Conservation (phyloP, 2,329 filamentous ascomycete species). For the Arachnopeziza araneosa region DNA sequence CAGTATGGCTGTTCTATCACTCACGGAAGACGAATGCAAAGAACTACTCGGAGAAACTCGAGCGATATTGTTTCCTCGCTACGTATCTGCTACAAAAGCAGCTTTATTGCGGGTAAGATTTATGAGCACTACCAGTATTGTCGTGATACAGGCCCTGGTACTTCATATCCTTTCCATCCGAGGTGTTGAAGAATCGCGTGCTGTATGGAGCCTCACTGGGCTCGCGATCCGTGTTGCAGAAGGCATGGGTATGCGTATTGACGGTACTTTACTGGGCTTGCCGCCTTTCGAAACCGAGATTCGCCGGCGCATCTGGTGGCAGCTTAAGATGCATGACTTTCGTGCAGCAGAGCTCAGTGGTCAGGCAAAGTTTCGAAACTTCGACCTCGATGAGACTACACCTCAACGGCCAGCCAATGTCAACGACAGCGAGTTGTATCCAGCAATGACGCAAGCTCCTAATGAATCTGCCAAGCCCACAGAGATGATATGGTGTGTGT, state of each 20-base stretch:
- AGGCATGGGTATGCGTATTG: slow-evolving; percentile 61
- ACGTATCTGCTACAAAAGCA: slow-evolving; percentile 40
- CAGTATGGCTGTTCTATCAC: slow-evolving; percentile 51
- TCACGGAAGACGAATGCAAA: slow-evolving; percentile 48
- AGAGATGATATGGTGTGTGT: slow-evolving; percentile 32
- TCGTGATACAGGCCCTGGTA: slow-evolving; percentile 52
- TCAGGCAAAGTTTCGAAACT: slow-evolving; percentile 23
- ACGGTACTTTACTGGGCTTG: slow-evolving; percentile 51
- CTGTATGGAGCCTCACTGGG: slow-evolving; percentile 56
- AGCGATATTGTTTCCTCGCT: slow-evolving; percentile 10
- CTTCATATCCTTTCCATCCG: slow-evolving; percentile 41
- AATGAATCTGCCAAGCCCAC: slow-evolving; percentile 32
- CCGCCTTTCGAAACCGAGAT: slow-evolving; percentile 62
- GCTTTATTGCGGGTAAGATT: slow-evolving; percentile 50
- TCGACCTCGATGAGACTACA: slow-evolving; percentile 44
- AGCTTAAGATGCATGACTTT: slow-evolving; percentile 52
- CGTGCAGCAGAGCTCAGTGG: slow-evolving; percentile 12
- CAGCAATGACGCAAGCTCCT: slow-evolving; percentile 38
- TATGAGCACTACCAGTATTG: slow-evolving; percentile 51
- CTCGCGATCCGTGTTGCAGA: slow-evolving; percentile 58
- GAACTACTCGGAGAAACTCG: slow-evolving; percentile 19
- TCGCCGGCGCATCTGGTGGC: slow-evolving; percentile 63
- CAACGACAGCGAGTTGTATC: slow-evolving; percentile 53
- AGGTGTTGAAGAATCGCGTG: slow-evolving; percentile 47
- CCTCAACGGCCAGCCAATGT: slow-evolving; percentile 47